Evolutionary conservation across 768 basidiomycete genomes (phyloP), one percentile per base, ranked within the genome.

Genomic region (Lenzites betulinus): DNA sequence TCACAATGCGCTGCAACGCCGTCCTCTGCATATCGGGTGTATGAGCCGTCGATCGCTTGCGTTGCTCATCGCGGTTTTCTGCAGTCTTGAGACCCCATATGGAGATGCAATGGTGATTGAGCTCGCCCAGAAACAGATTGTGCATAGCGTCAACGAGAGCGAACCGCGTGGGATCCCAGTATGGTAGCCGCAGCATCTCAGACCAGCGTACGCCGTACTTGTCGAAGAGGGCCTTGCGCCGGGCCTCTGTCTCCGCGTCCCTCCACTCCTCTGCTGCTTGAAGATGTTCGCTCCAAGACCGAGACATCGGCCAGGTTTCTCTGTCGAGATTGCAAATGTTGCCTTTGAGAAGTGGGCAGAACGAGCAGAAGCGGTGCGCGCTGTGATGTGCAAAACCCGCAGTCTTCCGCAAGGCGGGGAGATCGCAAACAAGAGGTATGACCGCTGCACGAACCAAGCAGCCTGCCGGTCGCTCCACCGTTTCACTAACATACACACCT

Each of bases 351-450:
- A 71, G 43, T 20, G 54, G 33, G 36, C 76, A 77, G 16, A 68
- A 55, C 2, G 70, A 66, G 51, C 76, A 77, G 59, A 74, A 71
- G 22, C 63, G 54, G 4, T 60, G 58, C 0, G 73, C 61, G 1
- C 51, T 58, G 15, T 63, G 38, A 7, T 36, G 20, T 60, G 66
- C 70, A 38, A 73, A 70, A 1, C 76, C 75, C 6, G 66, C 64
- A 6, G 67, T 64, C 51, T 77, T 71, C 6, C 73, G 64, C 0
- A 73, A 64, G 6, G 76, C 78, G 3, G 69, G 74, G 0, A 76
- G 64, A 51, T 80, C 78, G 49, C 73, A 77, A 0, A 78, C 68
- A 5, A 77, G 66, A 0, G 72, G 68, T 8, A 75, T 59, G 0
- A 78, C 23, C 2, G 73, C 74, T 18, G 64, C 64, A 1, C 63